Conservation (phyloP, 2,329 filamentous ascomycete species). For the Scedosporium boydii region DNA sequence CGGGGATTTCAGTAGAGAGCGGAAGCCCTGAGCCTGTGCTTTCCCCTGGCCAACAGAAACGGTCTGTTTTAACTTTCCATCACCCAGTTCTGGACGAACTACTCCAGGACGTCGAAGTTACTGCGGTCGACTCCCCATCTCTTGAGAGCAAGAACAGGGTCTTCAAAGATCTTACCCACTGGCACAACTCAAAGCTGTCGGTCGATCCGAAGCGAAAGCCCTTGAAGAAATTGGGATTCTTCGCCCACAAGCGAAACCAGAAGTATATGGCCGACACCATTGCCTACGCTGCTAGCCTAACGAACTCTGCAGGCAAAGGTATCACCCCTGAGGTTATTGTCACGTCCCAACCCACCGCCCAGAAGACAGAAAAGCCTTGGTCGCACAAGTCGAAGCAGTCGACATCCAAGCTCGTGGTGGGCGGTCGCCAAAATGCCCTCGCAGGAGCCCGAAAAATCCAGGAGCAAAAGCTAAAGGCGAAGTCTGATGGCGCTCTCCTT, state of each 20-base stretch:
- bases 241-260: slow-evolving; percentile 43
- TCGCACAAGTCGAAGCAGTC: neutral
- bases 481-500: slow-evolving; percentile 20
- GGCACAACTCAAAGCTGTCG: slow-evolving; percentile 50
- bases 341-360: neutral
- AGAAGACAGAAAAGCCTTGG: neutral
- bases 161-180: slow-evolving; percentile 44
- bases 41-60: neutral
- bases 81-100: neutral
- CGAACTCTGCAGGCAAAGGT: slow-evolving; percentile 46
- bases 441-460: slow-evolving; percentile 23
- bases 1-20: neutral
- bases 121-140: slow-evolving; percentile 37
- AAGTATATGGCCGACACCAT: slow-evolving; percentile 58
- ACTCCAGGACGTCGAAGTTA: slow-evolving; percentile 17
- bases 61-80: neutral
- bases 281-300: slow-evolving; percentile 61
- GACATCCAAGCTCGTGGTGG: neutral
- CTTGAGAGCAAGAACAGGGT: slow-evolving; percentile 29
- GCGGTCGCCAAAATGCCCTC: slow-evolving; percentile 27
- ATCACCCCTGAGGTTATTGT: slow-evolving; percentile 1
- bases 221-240: slow-evolving; percentile 16
- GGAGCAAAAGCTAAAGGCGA: slow-evolving; percentile 20
- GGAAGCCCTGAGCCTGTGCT: neutral
- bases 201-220: slow-evolving; percentile 28